Evolutionary conservation across 176 grass and related monocot genomes (phyloP).

Genomic region (Tillandsia fasciculata): DNA sequence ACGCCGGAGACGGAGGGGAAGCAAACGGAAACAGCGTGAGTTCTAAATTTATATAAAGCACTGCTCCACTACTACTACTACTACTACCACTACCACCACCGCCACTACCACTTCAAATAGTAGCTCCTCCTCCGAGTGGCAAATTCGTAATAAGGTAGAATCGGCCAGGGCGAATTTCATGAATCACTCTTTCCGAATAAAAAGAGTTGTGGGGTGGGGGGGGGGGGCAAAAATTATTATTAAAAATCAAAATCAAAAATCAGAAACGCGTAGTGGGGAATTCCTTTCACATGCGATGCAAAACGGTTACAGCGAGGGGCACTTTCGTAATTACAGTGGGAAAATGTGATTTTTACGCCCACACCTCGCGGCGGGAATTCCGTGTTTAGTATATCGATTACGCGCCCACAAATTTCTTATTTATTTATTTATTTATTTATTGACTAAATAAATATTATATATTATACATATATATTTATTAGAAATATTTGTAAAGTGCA

Average conservation of each 20-base stretch:
- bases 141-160: constrained; percentile 20
- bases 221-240: neutral
- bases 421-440: constrained; percentile 3
- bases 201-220: no score
- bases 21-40: constrained; percentile 61
- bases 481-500: neutral
- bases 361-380: constrained; percentile 26
- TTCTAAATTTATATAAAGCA: constrained; percentile 5
- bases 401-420: constrained; percentile 29
- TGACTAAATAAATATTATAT: neutral
- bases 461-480: neutral
- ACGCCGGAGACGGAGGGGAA: constrained; percentile 7
- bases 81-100: no score
- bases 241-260: neutral
- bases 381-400: constrained; percentile 39
- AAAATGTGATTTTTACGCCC: constrained; percentile 17
- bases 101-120: no score
- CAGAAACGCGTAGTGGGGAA: neutral
- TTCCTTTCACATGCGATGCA: neutral
- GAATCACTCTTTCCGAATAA: no score
- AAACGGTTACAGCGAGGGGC: constrained; percentile 35
- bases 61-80: no score
- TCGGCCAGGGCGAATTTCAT: constrained; percentile 1
- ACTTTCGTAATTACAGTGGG: constrained; percentile 23
- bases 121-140: neutral